These are phyloP conservation scores for Saraca asoca DNA, from an alignment of 331 rosid genomes.

Conservation along the genomic window DNA sequence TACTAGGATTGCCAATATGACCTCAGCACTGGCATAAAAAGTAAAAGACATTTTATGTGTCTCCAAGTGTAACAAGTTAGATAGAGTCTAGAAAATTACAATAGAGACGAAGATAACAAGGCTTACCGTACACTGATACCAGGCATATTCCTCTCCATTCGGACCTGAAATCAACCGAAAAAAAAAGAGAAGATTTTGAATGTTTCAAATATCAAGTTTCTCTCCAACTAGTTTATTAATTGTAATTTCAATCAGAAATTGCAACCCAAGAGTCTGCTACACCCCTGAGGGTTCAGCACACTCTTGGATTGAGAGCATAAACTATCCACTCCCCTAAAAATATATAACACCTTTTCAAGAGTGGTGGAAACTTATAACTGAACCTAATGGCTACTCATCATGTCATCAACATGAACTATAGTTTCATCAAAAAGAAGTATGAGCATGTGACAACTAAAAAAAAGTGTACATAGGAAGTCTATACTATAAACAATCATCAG, in stretches of 20 bases:
- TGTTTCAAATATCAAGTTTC: background rate
- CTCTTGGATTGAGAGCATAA: background rate
- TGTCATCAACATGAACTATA: background rate
- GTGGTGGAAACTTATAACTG: slow-evolving; percentile 8
- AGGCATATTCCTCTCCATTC: slow-evolving; percentile 87
- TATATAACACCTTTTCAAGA: background rate
- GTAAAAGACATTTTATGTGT: background rate
- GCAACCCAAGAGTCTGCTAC: slow-evolving; percentile 11
- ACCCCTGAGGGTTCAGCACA: too few relatives aligned
- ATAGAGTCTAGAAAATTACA: background rate
- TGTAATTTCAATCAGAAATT: slow-evolving; percentile 12
- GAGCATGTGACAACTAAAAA: background rate
- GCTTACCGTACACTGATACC: slow-evolving; percentile 98
- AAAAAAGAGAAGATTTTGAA: background rate
- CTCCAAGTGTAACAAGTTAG: background rate
- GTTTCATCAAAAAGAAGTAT: background rate
- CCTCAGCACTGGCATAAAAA: slow-evolving; percentile 6
- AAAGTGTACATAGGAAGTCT: background rate
- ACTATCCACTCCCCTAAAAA: background rate
- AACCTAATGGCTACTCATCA: background rate
- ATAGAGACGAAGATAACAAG: background rate
- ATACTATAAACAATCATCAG: slow-evolving; percentile 4
- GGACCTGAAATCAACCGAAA: slow-evolving; percentile 72
- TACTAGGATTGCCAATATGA: slow-evolving; percentile 12
- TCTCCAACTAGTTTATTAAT: slow-evolving; percentile 4